Evolutionary conservation across 2,329 filamentous ascomycete genomes (phyloP).

Genomic region (Curvularia eragrostidis): DNA sequence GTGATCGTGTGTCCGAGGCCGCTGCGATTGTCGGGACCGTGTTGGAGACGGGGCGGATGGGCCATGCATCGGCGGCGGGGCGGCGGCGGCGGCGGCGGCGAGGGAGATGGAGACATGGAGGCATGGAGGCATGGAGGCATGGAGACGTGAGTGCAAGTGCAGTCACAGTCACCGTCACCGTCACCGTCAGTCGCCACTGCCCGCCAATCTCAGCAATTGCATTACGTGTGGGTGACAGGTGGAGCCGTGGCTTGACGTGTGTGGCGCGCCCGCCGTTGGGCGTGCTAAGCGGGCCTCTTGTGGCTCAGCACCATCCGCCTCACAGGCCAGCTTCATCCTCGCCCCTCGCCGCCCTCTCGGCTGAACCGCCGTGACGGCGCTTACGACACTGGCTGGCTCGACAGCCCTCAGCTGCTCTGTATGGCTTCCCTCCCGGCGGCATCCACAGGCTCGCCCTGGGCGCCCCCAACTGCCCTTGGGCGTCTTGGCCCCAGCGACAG

Average conservation of each 20-base stretch:
- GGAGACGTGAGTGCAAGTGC: too few species aligned
- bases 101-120: neutral
- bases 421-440: too few species aligned
- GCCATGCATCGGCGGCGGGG: neutral
- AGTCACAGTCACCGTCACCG: neutral
- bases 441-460: neutral
- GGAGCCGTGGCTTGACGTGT: conserved; percentile 27
- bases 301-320: too few species aligned
- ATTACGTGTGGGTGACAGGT: conserved; percentile 18
- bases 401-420: too few species aligned
- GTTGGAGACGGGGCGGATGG: neutral
- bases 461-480: conserved; percentile 8
- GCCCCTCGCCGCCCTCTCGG: neutral
- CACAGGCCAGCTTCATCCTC: neutral
- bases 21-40: too few species aligned
- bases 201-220: neutral
- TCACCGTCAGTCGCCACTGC: neutral
- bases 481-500: conserved; percentile 19
- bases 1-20: neutral
- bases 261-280: conserved; percentile 30
- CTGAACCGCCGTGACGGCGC: neutral
- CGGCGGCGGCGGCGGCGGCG: too few species aligned
- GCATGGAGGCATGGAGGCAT: too few species aligned
- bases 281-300: conserved; percentile 18
- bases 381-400: too few species aligned